Evolutionary conservation across 2,329 filamentous ascomycete genomes (phyloP).

Genomic region (Colletotrichum coccodes): DNA sequence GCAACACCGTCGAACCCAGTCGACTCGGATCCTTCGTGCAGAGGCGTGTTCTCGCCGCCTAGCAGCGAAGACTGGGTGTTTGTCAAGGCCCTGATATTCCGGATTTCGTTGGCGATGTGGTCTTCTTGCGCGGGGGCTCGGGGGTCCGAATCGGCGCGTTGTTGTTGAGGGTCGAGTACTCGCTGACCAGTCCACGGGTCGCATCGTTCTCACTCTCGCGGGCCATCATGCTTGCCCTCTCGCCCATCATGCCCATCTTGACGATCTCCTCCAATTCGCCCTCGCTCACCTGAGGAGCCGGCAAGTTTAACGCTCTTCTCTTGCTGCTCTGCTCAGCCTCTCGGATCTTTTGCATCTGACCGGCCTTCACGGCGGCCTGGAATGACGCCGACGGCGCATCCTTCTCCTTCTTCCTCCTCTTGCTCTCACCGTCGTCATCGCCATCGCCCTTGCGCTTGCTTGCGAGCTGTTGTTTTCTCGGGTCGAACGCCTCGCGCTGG

Average conservation of each 20-base stretch:
- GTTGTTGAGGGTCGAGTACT: conserved; percentile 84
- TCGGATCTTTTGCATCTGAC: conserved; percentile 91
- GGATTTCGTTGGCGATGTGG: conserved; percentile 94
- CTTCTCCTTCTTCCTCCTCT: conserved; percentile 88
- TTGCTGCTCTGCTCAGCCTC: conserved; percentile 98
- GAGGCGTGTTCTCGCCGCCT: conserved; percentile 91
- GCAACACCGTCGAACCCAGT: conserved; percentile 90
- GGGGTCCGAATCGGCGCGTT: conserved; percentile 89
- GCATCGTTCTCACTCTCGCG: conserved; percentile 84
- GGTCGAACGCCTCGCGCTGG: conserved; percentile 87
- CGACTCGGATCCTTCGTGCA: conserved; percentile 83
- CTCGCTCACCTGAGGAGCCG: conserved; percentile 91
- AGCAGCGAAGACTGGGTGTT: conserved; percentile 94
- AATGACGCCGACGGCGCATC: conserved; percentile 80
- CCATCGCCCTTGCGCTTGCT: conserved; percentile 94
- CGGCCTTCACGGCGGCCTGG: conserved; percentile 90
- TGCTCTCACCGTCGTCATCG: conserved; percentile 83
- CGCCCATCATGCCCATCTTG: conserved; percentile 96
- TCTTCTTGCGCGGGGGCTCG: conserved; percentile 93
- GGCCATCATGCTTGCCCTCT: conserved; percentile 81
- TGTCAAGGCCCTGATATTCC: conserved; percentile 90
- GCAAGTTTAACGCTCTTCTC: conserved; percentile 82
- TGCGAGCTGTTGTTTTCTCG: conserved; percentile 87
- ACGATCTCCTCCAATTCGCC: conserved; percentile 96
- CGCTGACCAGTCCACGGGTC: conserved; percentile 86